Evolutionary conservation across 129 eudicot species (phyloP).

Genomic region (Ambrosia artemisiifolia): DNA sequence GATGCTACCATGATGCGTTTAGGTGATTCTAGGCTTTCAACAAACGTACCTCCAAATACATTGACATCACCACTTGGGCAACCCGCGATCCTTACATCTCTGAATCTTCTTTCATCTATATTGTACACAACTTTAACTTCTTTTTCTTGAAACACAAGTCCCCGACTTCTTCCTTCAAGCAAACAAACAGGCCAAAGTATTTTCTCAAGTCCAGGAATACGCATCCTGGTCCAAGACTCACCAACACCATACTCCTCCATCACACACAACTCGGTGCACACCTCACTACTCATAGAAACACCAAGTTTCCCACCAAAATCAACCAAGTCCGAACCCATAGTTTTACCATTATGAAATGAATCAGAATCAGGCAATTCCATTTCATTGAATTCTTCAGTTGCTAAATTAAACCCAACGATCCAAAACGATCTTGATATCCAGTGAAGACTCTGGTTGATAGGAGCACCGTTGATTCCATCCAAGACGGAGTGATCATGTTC

Average conservation of each 20-base stretch:
- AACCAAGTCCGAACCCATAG: constrained; percentile 19
- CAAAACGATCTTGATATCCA: constrained; percentile 38
- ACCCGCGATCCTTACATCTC: constrained; percentile 26
- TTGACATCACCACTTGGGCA: constrained; percentile 8
- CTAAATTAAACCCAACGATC: constrained; percentile 44
- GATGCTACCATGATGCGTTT: no score
- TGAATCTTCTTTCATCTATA: not conserved
- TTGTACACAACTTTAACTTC: constrained; percentile 27
- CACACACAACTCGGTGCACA: constrained; percentile 39
- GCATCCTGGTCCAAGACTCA: not conserved
- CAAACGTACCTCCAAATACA: constrained; percentile 23
- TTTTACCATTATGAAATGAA: constrained; percentile 9
- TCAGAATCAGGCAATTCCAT: constrained; percentile 32
- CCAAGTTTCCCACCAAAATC: constrained; percentile 47
- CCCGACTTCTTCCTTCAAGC: constrained; percentile 20
- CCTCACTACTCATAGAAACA: not conserved
- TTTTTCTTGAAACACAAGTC: constrained; percentile 18
- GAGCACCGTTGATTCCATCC: constrained; percentile 26
- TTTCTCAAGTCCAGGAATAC: not conserved
- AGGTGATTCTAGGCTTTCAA: not conserved
- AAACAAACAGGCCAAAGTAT: constrained; percentile 23
- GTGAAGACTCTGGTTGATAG: constrained; percentile 36
- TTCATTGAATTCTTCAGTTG: constrained; percentile 36
- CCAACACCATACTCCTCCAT: constrained; percentile 52
- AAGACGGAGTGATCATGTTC: constrained; percentile 34